Conservation (phyloP, 2,329 filamentous ascomycete genomes). For the Chalara sp. region DNA sequence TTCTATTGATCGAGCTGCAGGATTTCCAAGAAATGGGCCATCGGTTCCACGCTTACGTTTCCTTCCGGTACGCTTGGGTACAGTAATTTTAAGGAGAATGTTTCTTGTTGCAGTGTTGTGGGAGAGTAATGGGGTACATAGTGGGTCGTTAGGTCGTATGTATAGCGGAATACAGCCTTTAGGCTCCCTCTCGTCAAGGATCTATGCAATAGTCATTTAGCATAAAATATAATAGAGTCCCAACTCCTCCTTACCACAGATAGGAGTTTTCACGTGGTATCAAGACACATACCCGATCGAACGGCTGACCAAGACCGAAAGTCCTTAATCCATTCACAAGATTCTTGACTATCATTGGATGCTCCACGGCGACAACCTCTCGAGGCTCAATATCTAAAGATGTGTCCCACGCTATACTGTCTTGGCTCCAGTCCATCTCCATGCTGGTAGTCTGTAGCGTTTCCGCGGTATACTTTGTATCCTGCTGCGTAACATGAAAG, state of each 20-base stretch:
- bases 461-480: background rate
- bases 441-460: too few relatives aligned
- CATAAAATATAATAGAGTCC: too few relatives aligned
- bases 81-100: constrained; percentile 75
- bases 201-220: constrained; percentile 24
- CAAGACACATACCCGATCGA: constrained; percentile 20
- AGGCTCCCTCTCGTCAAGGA: constrained; percentile 36
- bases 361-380: constrained; percentile 55
- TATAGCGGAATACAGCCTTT: constrained; percentile 58
- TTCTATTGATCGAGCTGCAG: background rate
- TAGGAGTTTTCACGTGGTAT: too few relatives aligned
- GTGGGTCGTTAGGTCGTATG: constrained; percentile 71
- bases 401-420: constrained; percentile 23
- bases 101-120: constrained; percentile 73
- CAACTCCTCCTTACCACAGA: too few relatives aligned
- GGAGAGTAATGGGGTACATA: constrained; percentile 72
- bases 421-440: background rate
- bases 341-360: constrained; percentile 60
- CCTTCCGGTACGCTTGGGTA: constrained; percentile 80
- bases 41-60: constrained; percentile 76
- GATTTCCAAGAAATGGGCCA: constrained; percentile 48
- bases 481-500: background rate
- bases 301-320: constrained; percentile 36
- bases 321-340: constrained; percentile 57
- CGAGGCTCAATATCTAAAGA: constrained; percentile 44